A percentile compares a stretch with the other conserved stretches of the same genome.
Evolutionary conservation across 257 asterid species (phyloP).

Genomic region (Striga asiatica): DNA sequence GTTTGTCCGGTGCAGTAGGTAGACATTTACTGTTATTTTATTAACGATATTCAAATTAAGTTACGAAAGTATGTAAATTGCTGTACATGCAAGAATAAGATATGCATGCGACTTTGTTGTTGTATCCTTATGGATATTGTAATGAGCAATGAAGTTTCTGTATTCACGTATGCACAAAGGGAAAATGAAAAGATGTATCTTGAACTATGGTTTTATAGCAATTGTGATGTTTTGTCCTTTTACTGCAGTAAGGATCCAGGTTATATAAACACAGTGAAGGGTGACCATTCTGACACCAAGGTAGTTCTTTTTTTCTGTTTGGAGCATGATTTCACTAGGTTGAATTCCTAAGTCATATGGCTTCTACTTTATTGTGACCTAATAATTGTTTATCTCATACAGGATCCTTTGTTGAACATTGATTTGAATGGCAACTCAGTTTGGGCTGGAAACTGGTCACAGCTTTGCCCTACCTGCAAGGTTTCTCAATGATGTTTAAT

Average conservation of each 20-base stretch:
- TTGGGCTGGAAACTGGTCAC: slow-evolving; percentile 96
- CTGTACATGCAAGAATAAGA: slow-evolving; percentile 1
- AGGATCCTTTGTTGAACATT: slow-evolving; percentile 77
- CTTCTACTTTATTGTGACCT: slow-evolving; percentile 8
- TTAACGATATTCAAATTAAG: slow-evolving; percentile 1
- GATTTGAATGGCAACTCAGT: slow-evolving; percentile 50
- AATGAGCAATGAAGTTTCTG: not conserved
- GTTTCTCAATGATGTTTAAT: slow-evolving; percentile 25
- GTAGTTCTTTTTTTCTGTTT: slow-evolving; percentile 26
- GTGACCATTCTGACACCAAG: slow-evolving; percentile 48
- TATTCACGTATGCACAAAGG: not conserved
- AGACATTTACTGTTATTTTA: slow-evolving; percentile 17
- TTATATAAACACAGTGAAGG: slow-evolving; percentile 35
- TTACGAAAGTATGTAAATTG: slow-evolving; percentile 1
- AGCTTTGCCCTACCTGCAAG: slow-evolving; percentile 99
- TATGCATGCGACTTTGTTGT: not conserved
- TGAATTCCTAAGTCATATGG: not conserved
- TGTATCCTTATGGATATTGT: not conserved
- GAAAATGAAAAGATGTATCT: not conserved
- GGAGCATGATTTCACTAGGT: slow-evolving; percentile 10
- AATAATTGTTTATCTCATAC: slow-evolving; percentile 17
- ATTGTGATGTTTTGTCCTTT: slow-evolving; percentile 22
- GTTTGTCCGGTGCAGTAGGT: slow-evolving; percentile 82
- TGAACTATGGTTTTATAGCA: slow-evolving; percentile 1
- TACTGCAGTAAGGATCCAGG: slow-evolving; percentile 91